Conservation (phyloP, 495 filamentous ascomycete species). For the Xylaria nigripes region DNA sequence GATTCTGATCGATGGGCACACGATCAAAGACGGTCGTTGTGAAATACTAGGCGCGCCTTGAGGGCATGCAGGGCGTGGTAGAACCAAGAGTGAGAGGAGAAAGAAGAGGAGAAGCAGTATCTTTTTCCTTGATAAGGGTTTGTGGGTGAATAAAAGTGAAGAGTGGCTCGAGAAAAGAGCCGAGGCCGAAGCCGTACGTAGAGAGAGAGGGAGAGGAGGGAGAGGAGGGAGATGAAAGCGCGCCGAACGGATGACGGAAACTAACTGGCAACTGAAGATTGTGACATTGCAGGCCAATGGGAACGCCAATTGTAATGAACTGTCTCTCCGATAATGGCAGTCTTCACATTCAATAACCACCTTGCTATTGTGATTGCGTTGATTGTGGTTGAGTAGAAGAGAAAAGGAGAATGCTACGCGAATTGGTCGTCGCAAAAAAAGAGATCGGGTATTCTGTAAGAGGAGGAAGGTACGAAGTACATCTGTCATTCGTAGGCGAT, state of each 20-base stretch:
- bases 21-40: conserved; percentile 1
- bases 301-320: conserved; percentile 19
- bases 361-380: background rate
- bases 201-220: background rate
- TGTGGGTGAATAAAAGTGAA: background rate
- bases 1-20: conserved; percentile 6
- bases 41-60: conserved; percentile 5
- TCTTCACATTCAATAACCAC: background rate
- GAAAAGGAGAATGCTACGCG: conserved; percentile 11
- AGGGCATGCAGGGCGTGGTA: conserved; percentile 5
- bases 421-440: conserved; percentile 16
- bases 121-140: no score
- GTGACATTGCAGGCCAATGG: conserved; percentile 22
- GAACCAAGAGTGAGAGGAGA: background rate
- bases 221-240: conserved; percentile 1
- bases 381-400: conserved; percentile 14
- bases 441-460: conserved; percentile 6
- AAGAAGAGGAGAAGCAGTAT: background rate
- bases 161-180: background rate
- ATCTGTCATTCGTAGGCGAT: background rate
- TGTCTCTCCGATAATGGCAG: conserved; percentile 1
- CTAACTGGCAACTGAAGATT: conserved; percentile 19
- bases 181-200: background rate
- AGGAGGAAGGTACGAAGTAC: background rate
- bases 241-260: conserved; percentile 14